Evolutionary conservation across 1,284 basidiomycete genomes (phyloP).

Genomic region (Malassezia obtusa): DNA sequence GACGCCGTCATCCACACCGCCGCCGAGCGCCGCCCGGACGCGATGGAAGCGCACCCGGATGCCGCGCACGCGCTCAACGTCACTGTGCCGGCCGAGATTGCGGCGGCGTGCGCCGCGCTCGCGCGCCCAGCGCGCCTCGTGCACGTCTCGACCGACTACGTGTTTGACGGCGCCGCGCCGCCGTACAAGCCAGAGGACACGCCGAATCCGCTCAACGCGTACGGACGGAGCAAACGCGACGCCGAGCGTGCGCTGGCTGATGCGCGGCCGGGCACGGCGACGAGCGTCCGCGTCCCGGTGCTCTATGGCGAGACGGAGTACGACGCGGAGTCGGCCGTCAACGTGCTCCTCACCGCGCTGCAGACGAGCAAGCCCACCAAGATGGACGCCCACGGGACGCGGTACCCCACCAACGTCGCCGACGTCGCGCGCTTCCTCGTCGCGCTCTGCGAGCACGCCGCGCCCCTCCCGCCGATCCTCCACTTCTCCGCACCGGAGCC

Average conservation of each 20-base stretch:
- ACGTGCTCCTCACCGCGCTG: constrained; percentile 34
- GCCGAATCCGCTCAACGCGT: constrained; percentile 52
- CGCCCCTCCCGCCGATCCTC: constrained; percentile 36
- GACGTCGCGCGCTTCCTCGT: constrained; percentile 51
- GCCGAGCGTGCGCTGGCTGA: constrained; percentile 45
- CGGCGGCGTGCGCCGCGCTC: constrained; percentile 14
- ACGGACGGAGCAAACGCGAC: constrained; percentile 47
- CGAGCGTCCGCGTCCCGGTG: constrained; percentile 50
- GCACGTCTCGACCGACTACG: constrained; percentile 51
- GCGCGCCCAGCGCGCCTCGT: constrained; percentile 35
- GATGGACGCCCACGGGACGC: constrained; percentile 49
- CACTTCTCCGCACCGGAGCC: constrained; percentile 51
- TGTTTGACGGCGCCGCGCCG: constrained; percentile 48
- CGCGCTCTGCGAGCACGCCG: constrained; percentile 38
- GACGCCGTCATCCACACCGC: constrained; percentile 53
- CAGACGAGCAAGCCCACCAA: background rate
- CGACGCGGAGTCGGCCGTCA: constrained; percentile 42
- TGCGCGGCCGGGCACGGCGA: constrained; percentile 27
- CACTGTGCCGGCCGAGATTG: constrained; percentile 50
- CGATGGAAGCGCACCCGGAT: constrained; percentile 49
- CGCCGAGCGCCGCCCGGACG: constrained; percentile 51
- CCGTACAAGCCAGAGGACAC: constrained; percentile 50
- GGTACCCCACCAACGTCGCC: constrained; percentile 52
- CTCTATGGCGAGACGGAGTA: constrained; percentile 34
- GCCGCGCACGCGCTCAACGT: constrained; percentile 52